Conservation (phyloP, 116 monocot genomes). For the Posidonia oceanica region DNA sequence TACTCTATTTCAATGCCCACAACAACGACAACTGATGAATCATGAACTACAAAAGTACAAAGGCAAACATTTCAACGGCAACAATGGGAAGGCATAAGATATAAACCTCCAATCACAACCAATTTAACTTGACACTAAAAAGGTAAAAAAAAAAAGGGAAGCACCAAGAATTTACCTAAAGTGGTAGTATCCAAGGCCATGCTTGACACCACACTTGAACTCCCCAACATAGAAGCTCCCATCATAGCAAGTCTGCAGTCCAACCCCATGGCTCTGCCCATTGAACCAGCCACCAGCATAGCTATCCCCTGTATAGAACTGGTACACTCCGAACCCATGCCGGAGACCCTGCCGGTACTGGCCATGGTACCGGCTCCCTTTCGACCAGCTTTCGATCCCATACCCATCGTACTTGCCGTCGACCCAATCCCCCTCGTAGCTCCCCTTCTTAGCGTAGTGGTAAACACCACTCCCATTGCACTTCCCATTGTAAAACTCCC, state of each 20-base stretch:
- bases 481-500: slow-evolving; percentile 43
- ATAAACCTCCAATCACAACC: no score
- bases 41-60: no score
- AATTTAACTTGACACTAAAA: not conserved
- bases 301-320: slow-evolving; percentile 77
- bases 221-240: slow-evolving; percentile 86
- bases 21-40: no score
- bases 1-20: no score
- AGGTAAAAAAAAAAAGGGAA: not conserved
- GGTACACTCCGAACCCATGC: slow-evolving; percentile 81
- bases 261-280: slow-evolving; percentile 92
- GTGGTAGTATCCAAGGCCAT: slow-evolving; percentile 83
- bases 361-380: slow-evolving; percentile 70
- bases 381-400: slow-evolving; percentile 90
- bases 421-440: slow-evolving; percentile 89
- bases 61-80: no score
- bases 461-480: slow-evolving; percentile 57
- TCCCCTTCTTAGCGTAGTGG: slow-evolving; percentile 46
- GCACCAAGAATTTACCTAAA: slow-evolving; percentile 52
- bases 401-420: slow-evolving; percentile 82
- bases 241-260: slow-evolving; percentile 76
- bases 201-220: slow-evolving; percentile 91
- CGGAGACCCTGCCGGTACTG: slow-evolving; percentile 74
- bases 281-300: slow-evolving; percentile 81
- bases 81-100: no score